These are phyloP conservation scores for Ceratocystis lukuohia DNA, from an alignment of 2,329 filamentous ascomycete species.

Conservation along the genomic window DNA sequence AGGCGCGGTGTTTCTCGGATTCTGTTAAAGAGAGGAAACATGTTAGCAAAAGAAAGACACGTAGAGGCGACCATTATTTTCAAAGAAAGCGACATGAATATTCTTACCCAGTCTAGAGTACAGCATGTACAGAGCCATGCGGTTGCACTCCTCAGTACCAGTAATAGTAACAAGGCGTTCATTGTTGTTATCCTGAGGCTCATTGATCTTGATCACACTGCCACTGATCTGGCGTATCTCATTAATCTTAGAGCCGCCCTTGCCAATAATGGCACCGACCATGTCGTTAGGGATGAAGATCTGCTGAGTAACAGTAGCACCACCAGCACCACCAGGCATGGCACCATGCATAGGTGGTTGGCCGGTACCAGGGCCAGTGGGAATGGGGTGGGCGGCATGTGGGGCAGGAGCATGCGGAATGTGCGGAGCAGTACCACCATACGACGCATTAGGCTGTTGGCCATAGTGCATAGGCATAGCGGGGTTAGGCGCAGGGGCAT, in stretches of 20 bases:
- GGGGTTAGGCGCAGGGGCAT: conserved; percentile 47
- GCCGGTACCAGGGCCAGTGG: conserved; percentile 35
- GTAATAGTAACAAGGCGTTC: conserved; percentile 95
- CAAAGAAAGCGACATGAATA: neutral
- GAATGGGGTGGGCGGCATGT: conserved; percentile 41
- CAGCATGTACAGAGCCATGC: conserved; percentile 99
- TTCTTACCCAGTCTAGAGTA: conserved; percentile 83
- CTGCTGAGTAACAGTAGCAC: conserved; percentile 75
- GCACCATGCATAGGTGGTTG: conserved; percentile 56
- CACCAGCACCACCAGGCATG: conserved; percentile 41
- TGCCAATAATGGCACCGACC: conserved; percentile 98
- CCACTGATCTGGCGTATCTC: conserved; percentile 94
- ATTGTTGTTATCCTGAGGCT: conserved; percentile 97
- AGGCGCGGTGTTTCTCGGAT: conserved; percentile 35
- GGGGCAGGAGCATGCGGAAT: conserved; percentile 61
- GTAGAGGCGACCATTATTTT: neutral
- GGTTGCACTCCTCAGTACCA: conserved; percentile 94
- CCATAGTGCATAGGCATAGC: conserved; percentile 69
- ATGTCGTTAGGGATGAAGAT: conserved; percentile 99
- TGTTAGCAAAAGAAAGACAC: neutral
- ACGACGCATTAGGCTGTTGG: conserved; percentile 55
- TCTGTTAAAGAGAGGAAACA: conserved; percentile 26
- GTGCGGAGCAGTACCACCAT: conserved; percentile 57
- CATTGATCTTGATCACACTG: conserved; percentile 99
- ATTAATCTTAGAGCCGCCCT: conserved; percentile 97